phyloP scores from a whole-genome alignment of 2,329 filamentous ascomycete species.

The Bisporella sp. region DNA sequence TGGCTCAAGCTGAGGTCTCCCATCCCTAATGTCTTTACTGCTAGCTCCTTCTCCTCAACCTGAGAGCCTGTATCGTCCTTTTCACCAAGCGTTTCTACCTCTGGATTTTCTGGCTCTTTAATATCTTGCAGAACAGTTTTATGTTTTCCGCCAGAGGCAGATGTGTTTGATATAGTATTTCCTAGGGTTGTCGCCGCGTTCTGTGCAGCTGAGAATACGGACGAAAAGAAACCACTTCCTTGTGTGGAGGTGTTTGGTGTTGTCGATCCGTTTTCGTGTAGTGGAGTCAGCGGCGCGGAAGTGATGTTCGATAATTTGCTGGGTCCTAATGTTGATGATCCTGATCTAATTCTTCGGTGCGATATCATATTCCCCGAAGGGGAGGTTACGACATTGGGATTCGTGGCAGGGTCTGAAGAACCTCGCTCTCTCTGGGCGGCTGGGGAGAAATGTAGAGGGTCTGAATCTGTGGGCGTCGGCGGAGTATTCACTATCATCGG shows the following conservation, averaged over 20 bases:
- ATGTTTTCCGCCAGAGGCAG: conserved; percentile 45
- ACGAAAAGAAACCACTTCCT: conserved; percentile 76
- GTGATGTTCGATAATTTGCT: conserved; percentile 83
- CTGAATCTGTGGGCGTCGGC: conserved; percentile 52
- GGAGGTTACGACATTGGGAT: conserved; percentile 50
- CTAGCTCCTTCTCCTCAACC: conserved; percentile 57
- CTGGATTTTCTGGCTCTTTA: conserved; percentile 24
- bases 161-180: conserved; percentile 65
- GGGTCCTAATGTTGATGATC: conserved; percentile 45
- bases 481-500: conserved; percentile 59
- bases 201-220: conserved; percentile 86
- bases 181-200: conserved; percentile 75
- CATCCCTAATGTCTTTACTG: conserved; percentile 81
- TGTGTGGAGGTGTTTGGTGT: conserved; percentile 36
- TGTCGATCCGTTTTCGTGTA: conserved; percentile 56
- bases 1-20: conserved; percentile 87
- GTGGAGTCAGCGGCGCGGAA: conserved; percentile 67
- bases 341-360: conserved; percentile 57
- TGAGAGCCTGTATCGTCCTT: conserved; percentile 24
- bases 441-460: conserved; percentile 20
- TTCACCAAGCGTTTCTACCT: conserved; percentile 28
- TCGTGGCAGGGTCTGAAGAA: conserved; percentile 21
- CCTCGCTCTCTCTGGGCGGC: conserved; percentile 14
- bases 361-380: conserved; percentile 66
- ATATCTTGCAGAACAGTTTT: conserved; percentile 28